Evolutionary conservation across 2,329 filamentous ascomycete genomes (phyloP).

Genomic region (Rhynchosporium secalis): DNA sequence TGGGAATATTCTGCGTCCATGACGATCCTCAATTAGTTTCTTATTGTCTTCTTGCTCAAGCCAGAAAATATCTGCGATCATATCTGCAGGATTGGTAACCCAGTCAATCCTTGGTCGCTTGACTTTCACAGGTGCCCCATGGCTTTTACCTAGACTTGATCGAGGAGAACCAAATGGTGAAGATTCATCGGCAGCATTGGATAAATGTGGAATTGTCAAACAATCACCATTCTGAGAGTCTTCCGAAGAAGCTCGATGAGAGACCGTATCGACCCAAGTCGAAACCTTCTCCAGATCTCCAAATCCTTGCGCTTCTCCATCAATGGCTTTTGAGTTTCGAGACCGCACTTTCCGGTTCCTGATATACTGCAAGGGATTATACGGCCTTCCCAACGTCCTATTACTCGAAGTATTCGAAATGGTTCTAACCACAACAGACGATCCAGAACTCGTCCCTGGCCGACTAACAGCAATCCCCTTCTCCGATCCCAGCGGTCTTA

Average conservation of each 20-base stretch:
- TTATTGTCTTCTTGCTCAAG: constrained; percentile 81
- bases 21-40: constrained; percentile 73
- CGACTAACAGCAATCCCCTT: constrained; percentile 46
- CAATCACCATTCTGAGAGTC: constrained; percentile 39
- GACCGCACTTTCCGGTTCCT: constrained; percentile 85
- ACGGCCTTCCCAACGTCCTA: constrained; percentile 61
- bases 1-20: constrained; percentile 72
- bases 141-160: constrained; percentile 43
- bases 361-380: constrained; percentile 91
- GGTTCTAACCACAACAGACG: constrained; percentile 33
- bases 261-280: constrained; percentile 73
- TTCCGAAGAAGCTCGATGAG: constrained; percentile 27
- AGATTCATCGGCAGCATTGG: constrained; percentile 33
- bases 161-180: constrained; percentile 41
- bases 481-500: constrained; percentile 51
- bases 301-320: constrained; percentile 76
- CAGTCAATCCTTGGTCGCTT: constrained; percentile 80
- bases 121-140: constrained; percentile 49
- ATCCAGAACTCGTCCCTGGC: constrained; percentile 40
- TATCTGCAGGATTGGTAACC: constrained; percentile 78
- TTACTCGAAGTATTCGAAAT: constrained; percentile 14
- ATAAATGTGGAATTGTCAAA: constrained; percentile 46
- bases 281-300: constrained; percentile 69
- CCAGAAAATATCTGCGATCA: constrained; percentile 91
- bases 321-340: constrained; percentile 71